Evolutionary conservation across 140 eudicot species (phyloP).

Genomic region (Artemisia princeps): DNA sequence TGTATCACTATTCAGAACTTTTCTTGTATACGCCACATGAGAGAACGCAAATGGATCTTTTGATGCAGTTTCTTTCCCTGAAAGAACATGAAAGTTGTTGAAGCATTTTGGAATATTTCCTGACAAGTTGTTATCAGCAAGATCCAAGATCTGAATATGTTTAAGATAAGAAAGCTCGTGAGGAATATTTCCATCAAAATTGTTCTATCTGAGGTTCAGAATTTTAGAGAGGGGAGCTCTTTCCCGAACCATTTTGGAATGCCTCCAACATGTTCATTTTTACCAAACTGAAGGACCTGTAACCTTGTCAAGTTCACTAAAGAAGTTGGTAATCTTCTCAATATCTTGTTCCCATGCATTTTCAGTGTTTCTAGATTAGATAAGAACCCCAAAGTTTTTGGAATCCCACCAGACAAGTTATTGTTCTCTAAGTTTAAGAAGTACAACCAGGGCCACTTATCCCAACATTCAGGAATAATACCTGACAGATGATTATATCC

Average conservation of each 20-base stretch:
- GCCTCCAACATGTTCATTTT: constrained; percentile 29
- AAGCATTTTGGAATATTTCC: constrained; percentile 37
- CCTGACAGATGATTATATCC: constrained; percentile 27
- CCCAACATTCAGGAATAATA: constrained; percentile 34
- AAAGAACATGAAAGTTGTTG: constrained; percentile 19
- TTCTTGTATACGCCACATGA: not conserved
- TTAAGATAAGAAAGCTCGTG: constrained; percentile 26
- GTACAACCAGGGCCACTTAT: constrained; percentile 13
- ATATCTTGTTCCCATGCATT: constrained; percentile 19
- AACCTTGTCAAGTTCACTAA: not conserved
- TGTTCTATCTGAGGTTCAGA: constrained; percentile 30
- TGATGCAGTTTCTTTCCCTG: constrained; percentile 9
- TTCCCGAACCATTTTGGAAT: constrained; percentile 33
- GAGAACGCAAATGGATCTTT: not conserved
- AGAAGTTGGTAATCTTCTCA: constrained; percentile 16
- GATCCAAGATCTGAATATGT: constrained; percentile 34
- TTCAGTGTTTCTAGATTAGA: not conserved
- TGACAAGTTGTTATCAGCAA: constrained; percentile 30
- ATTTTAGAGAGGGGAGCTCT: constrained; percentile 13
- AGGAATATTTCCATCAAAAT: constrained; percentile 26
- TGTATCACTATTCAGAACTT: constrained; percentile 11
- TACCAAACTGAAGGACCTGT: constrained; percentile 21
- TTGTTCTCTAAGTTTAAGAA: constrained; percentile 15
- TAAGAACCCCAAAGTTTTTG: constrained; percentile 17
- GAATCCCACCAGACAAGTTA: constrained; percentile 22